Evolutionary conservation across 2,329 filamentous ascomycete species (phyloP), one percentile per base, ranked within the genome.

Genomic region (Trematosphaeria pertusa): DNA sequence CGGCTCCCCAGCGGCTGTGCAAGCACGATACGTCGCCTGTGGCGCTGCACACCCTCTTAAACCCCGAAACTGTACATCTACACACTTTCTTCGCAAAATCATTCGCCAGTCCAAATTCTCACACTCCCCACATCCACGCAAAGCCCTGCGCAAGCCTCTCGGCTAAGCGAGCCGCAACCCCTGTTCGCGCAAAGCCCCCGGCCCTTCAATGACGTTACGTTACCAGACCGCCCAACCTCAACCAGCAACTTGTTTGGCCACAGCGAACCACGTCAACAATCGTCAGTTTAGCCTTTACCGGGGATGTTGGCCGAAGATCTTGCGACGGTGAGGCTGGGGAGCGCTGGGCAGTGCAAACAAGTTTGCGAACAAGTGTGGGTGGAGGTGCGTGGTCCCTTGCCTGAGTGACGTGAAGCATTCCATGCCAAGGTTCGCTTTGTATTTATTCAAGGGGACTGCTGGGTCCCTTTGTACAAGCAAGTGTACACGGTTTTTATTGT

Each of bases 391-490:
- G 21, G 32, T 14, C 39, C 54, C 58, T 56, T 54, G 56, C 47
- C 48, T 40, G 22, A 34, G 62, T 65, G 62, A 65, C 62, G 62
- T 63, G 53, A 56, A 54, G 43, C 36, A 43, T 38, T 48, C 42
- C 45, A 34, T 18, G 40, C 30, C 40, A 38, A 43, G 43, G 19
- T 21, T 19, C n/a, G 36, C 18, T 12, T 9, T 37, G 10, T 28
- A 9, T 44, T 12, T 24, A 26, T 12, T 20, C 15, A 20, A 11
- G 5, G 4, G 15, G 21, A 7, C 21, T 22, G 37, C 34, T 38
- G n/a, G n/a, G n/a, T n/a, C n/a, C n/a, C n/a, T n/a, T n/a, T n/a
- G n/a, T n/a, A n/a, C n/a, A n/a, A n/a, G n/a, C n/a, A n/a, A n/a
- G n/a, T n/a, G n/a, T n/a, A n/a, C 5, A 36, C 34, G 24, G 8